phyloP scores from a whole-genome alignment of 306 rosid genomes.

The Biancaea sappan region DNA sequence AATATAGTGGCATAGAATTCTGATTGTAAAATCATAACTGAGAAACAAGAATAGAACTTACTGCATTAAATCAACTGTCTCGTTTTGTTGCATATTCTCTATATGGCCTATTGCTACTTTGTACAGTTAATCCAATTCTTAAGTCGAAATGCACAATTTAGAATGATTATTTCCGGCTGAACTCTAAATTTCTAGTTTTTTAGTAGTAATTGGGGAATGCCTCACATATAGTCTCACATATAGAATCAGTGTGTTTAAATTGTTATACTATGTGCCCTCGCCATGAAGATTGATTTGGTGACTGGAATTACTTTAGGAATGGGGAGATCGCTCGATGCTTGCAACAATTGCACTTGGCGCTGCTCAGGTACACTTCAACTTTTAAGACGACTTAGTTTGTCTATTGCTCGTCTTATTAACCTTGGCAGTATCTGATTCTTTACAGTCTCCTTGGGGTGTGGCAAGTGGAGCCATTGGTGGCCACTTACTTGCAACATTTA shows the following conservation, averaged over 20 bases:
- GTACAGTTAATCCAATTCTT: not conserved
- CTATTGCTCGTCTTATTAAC: slow-evolving; percentile 16
- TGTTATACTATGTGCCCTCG: slow-evolving; percentile 16
- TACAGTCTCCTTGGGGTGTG: slow-evolving; percentile 97
- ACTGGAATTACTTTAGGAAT: slow-evolving; percentile 70
- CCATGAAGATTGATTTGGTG: slow-evolving; percentile 18
- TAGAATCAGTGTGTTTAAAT: slow-evolving; percentile 9
- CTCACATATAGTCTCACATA: not conserved
- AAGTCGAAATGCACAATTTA: not conserved
- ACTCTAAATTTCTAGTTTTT: slow-evolving; percentile 17
- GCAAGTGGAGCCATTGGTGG: slow-evolving; percentile 95
- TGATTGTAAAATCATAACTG: slow-evolving; percentile 23
- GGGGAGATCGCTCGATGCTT: slow-evolving; percentile 99
- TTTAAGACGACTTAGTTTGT: slow-evolving; percentile 13
- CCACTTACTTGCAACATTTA: slow-evolving; percentile 74
- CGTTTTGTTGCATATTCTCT: slow-evolving; percentile 12
- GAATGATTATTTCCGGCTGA: not conserved
- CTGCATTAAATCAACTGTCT: slow-evolving; percentile 29
- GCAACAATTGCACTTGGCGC: slow-evolving; percentile 96
- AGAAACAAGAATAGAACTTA: not conserved
- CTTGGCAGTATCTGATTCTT: slow-evolving; percentile 24
- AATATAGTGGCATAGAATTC: slow-evolving; percentile 14
- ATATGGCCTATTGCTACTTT: not conserved
- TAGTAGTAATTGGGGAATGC: slow-evolving; percentile 12
- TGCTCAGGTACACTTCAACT: slow-evolving; percentile 73